Evolutionary conservation across 805 yeast genomes (phyloP).

Genomic region (Suhomyces sp.): DNA sequence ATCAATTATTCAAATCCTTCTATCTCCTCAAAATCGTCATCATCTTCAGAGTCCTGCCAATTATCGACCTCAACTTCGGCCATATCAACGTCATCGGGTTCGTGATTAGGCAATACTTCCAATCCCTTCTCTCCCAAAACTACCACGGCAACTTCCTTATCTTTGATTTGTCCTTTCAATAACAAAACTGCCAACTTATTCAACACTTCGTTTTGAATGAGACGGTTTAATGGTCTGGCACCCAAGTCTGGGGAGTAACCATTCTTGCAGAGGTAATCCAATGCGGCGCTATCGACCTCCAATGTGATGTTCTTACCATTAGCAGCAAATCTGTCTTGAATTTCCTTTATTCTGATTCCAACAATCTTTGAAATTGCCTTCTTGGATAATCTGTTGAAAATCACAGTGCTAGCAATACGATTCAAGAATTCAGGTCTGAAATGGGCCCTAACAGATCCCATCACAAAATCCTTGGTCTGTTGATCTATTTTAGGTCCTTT

Average conservation of each 20-base stretch:
- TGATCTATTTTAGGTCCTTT: slow-evolving; percentile 65
- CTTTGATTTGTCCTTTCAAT: slow-evolving; percentile 80
- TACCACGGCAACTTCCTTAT: slow-evolving; percentile 82
- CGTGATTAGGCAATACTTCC: slow-evolving; percentile 85
- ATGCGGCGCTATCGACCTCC: slow-evolving; percentile 71
- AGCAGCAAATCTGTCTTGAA: slow-evolving; percentile 78
- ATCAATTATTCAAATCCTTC: background rate
- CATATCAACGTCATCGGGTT: slow-evolving; percentile 47
- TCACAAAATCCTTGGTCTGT: slow-evolving; percentile 71
- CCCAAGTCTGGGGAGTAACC: slow-evolving; percentile 95
- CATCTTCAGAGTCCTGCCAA: slow-evolving; percentile 60
- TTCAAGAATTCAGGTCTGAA: slow-evolving; percentile 97
- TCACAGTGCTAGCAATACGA: slow-evolving; percentile 90
- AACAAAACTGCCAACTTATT: slow-evolving; percentile 88
- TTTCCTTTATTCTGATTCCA: slow-evolving; percentile 76
- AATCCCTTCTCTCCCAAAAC: slow-evolving; percentile 60
- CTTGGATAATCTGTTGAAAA: slow-evolving; percentile 89
- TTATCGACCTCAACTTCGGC: slow-evolving; percentile 59
- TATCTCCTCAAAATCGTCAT: slow-evolving; percentile 48
- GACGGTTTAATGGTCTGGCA: slow-evolving; percentile 92
- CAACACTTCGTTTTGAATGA: slow-evolving; percentile 84
- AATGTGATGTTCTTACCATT: slow-evolving; percentile 79
- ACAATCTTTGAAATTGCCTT: slow-evolving; percentile 93
- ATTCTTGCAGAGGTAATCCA: slow-evolving; percentile 75
- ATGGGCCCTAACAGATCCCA: slow-evolving; percentile 80